Evolutionary conservation across 805 yeast species (phyloP), one percentile per base, ranked within the genome.

Genomic region (Peterozyma xylosa): DNA sequence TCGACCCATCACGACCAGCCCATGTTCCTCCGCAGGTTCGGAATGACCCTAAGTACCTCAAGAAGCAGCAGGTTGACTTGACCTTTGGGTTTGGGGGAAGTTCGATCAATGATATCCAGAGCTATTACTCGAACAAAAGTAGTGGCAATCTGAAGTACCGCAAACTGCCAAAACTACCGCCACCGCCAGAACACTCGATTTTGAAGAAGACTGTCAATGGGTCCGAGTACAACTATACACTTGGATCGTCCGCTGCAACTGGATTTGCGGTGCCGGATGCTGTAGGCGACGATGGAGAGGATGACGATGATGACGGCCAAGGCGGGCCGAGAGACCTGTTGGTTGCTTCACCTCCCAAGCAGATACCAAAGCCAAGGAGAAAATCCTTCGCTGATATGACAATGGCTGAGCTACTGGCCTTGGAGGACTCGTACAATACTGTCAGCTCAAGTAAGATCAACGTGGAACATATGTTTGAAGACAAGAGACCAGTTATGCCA

Each of bases 311-410:
- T 9, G 38, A 13, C 13, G 5, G 14, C 15, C 34, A 13, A 14
- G 34, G 34, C 5, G 34, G 9, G 15, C 9, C 34, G 9, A 11
- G 15, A 32, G 27, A 21, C 7, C 7, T 21, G 27, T 21, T 21
- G 27, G 27, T 21, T 4, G 27, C 27, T 21, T 21, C 27, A 5
- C 27, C 27, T 21, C 27, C 27, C 27, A 21, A 21, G 7, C 17
- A 27, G 42, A 18, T 15, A 15, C 34, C 45, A 35, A 42, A 38
- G 47, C 53, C 52, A 18, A 49, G 74, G 27, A 58, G 75, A 43
- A 72, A 74, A 50, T 68, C 74, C 38, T 70, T 71, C 50, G 64
- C 71, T 32, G 76, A 66, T 13, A 70, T 76, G 78, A 65, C 79
- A 13, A 67, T 72, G 53, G 77, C 73, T 45, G 81, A 76, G 55